A percentile compares a stretch with the other conserved stretches of the same genome.
Evolutionary conservation across 164 flowering plant species (phyloP).

Genomic region (Berberis thunbergii): DNA sequence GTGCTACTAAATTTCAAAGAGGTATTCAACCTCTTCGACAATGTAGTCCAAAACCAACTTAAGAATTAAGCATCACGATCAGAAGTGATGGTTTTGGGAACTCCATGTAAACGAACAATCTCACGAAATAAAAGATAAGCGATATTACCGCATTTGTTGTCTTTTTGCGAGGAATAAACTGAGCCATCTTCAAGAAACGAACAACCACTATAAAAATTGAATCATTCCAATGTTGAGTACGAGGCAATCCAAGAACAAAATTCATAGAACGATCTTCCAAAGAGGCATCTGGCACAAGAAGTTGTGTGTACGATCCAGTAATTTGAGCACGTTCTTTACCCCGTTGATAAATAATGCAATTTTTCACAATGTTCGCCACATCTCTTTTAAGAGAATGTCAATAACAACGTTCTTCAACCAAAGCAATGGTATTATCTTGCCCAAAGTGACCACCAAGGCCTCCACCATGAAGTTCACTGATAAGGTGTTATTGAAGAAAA

Average conservation of each 20-base stretch:
- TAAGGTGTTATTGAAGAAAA: no score
- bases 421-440: not conserved
- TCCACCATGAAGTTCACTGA: no score
- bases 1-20: not conserved
- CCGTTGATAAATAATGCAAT: not conserved
- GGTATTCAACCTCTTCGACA: not conserved
- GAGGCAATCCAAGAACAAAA: no score
- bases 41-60: not conserved
- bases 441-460: not conserved
- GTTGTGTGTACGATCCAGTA: not conserved
- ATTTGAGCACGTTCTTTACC: not conserved
- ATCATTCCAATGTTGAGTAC: not conserved
- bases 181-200: not conserved
- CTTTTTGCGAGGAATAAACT: not conserved
- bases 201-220: not conserved
- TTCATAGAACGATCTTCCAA: not conserved
- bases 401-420: slow-evolving; percentile 1
- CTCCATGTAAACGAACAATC: not conserved
- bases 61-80: no score
- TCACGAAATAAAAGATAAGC: not conserved
- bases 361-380: not conserved
- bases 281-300: not conserved
- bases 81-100: not conserved
- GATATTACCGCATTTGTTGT: not conserved
- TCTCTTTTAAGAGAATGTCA: not conserved